Evolutionary conservation across 2,329 filamentous ascomycete species (phyloP).

Genomic region (Apiospora kogelbergensis): DNA sequence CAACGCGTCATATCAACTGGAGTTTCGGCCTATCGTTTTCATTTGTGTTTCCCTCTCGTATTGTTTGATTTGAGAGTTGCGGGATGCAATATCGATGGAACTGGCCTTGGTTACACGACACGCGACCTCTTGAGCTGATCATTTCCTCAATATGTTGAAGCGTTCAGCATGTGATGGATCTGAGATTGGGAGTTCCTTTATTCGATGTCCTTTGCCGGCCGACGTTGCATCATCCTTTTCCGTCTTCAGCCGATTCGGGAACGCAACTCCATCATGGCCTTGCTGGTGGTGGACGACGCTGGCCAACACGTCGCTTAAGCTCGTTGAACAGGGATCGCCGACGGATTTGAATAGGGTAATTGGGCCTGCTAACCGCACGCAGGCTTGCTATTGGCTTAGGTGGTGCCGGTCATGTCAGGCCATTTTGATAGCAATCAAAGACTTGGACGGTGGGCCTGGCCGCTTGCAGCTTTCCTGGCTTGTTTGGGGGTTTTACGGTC

Average conservation of each 20-base stretch:
- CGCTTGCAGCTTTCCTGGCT: not conserved
- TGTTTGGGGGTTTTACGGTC: not conserved
- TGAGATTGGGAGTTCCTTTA: not conserved
- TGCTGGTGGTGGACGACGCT: not conserved
- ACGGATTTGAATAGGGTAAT: not conserved
- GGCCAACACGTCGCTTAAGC: not conserved
- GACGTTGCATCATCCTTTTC: not conserved
- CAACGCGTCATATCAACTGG: not conserved
- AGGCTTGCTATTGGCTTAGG: not conserved
- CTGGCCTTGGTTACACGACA: not conserved
- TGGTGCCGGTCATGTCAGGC: not conserved
- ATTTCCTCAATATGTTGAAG: not conserved
- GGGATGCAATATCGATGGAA: not conserved
- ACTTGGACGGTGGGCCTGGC: not conserved
- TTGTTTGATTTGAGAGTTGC: not conserved
- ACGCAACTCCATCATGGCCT: not conserved
- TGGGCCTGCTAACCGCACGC: not conserved
- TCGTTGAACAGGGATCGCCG: not conserved
- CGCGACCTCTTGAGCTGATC: not conserved
- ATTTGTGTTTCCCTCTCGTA: not conserved
- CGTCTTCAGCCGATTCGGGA: conserved; percentile 1
- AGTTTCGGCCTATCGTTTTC: not conserved
- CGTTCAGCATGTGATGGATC: not conserved
- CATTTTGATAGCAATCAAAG: conserved; percentile 4
- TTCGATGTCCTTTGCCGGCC: not conserved